These are phyloP conservation scores for Podosphaera aphanis DNA, from an alignment of 2,329 filamentous ascomycete species.

Conservation along the genomic window DNA sequence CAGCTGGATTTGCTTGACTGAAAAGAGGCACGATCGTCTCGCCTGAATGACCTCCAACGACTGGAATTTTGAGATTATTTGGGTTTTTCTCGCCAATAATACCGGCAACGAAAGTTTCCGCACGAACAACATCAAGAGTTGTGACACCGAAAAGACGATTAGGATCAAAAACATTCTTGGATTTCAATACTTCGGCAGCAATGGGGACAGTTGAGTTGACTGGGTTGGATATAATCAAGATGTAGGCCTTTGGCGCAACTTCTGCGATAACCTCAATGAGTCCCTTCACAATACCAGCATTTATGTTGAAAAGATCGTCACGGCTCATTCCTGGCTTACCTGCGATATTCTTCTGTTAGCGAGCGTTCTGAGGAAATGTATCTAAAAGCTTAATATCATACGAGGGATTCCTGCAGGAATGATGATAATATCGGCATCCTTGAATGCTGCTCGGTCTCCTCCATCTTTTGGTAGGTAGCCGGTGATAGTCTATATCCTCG, in stretches of 20 bases:
- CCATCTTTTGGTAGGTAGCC: conserved; percentile 74
- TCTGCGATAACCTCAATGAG: conserved; percentile 75
- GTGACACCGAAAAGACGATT: conserved; percentile 96
- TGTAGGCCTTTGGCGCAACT: conserved; percentile 73
- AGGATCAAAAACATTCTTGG: conserved; percentile 76
- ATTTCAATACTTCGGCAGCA: conserved; percentile 88
- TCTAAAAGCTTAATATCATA: conserved; percentile 22
- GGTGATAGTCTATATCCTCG: conserved; percentile 42
- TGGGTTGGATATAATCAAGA: conserved; percentile 96
- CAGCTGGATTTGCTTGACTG: conserved; percentile 63
- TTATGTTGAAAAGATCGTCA: conserved; percentile 99
- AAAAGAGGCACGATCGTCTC: conserved; percentile 96
- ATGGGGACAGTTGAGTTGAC: conserved; percentile 99
- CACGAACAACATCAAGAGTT: conserved; percentile 91
- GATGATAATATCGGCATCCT: conserved; percentile 83
- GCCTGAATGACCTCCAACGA: conserved; percentile 91
- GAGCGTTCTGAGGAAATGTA: background rate
- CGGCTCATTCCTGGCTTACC: conserved; percentile 99
- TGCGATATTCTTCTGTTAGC: conserved; percentile 17
- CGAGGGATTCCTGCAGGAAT: conserved; percentile 96
- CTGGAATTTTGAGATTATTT: conserved; percentile 63
- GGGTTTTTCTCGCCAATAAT: conserved; percentile 65
- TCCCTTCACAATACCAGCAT: conserved; percentile 90
- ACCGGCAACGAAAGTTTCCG: conserved; percentile 84
- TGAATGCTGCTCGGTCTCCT: conserved; percentile 70